A percentile compares a stretch with the other conserved stretches of the same genome.
These are phyloP conservation scores for Microcyclospora pomicola DNA, from an alignment of 2,329 filamentous ascomycete species.

Conservation along the genomic window DNA sequence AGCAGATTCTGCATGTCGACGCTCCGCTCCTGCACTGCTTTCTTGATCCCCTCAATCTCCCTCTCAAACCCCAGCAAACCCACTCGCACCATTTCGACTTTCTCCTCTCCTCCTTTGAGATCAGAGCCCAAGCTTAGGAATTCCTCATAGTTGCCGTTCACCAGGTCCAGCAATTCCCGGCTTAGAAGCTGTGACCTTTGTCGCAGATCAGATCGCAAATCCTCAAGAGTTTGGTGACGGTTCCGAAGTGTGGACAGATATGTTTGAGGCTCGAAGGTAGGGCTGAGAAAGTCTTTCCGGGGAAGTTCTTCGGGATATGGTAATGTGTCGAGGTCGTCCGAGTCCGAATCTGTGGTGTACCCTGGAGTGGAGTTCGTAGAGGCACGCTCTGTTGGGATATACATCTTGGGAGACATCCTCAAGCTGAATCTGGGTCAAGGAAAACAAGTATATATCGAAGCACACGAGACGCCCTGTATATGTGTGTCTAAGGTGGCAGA, in stretches of 20 bases:
- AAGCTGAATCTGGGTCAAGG: not conserved
- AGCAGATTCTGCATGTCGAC: constrained; percentile 49
- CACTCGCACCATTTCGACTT: constrained; percentile 77
- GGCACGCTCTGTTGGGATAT: too few species aligned
- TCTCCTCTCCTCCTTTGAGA: constrained; percentile 76
- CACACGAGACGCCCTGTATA: too few species aligned
- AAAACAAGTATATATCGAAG: too few species aligned
- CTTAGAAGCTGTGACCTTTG: constrained; percentile 66
- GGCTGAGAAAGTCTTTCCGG: constrained; percentile 65
- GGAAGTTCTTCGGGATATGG: constrained; percentile 81
- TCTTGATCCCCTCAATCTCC: constrained; percentile 62
- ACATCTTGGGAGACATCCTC: not conserved
- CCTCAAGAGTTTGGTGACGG: constrained; percentile 90
- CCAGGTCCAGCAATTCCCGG: constrained; percentile 79
- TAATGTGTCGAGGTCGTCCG: constrained; percentile 51
- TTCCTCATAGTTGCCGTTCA: constrained; percentile 88
- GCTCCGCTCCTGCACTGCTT: constrained; percentile 49
- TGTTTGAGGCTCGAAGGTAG: constrained; percentile 60
- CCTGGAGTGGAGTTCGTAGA: constrained; percentile 28
- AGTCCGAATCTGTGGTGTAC: constrained; percentile 33
- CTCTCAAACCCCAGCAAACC: constrained; percentile 74
- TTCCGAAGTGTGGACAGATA: constrained; percentile 76
- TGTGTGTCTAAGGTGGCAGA: too few species aligned
- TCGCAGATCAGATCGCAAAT: constrained; percentile 74
- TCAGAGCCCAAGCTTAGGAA: constrained; percentile 75